phyloP scores from a whole-genome alignment of 495 filamentous ascomycete species.

The Amorphotheca resinae region DNA sequence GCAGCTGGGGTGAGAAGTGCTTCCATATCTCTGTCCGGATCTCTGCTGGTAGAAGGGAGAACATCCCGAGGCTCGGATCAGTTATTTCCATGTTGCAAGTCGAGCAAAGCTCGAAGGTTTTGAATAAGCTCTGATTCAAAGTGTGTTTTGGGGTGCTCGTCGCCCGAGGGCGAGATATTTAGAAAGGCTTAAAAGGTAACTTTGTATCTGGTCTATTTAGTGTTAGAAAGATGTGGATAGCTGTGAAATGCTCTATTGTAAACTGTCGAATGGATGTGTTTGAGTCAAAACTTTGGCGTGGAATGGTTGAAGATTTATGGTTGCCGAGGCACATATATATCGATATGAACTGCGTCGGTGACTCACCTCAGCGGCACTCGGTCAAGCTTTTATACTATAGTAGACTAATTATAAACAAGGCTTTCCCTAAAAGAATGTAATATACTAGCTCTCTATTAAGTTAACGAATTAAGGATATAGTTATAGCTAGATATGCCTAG shows the following conservation, averaged over 20 bases:
- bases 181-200: slow-evolving; percentile 8
- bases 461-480: no score
- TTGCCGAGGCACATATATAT: no score
- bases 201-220: slow-evolving; percentile 8
- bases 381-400: no score
- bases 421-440: no score
- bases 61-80: slow-evolving; percentile 14
- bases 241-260: slow-evolving; percentile 7
- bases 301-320: no score
- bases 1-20: slow-evolving; percentile 12
- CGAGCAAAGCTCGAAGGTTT: slow-evolving; percentile 12
- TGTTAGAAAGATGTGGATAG: slow-evolving; percentile 7
- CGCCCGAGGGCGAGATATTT: slow-evolving; percentile 5
- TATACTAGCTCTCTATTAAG: no score
- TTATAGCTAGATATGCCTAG: no score
- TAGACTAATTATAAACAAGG: no score
- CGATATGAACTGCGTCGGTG: no score
- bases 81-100: slow-evolving; percentile 17
- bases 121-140: slow-evolving; percentile 14
- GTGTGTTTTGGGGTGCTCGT: slow-evolving; percentile 11
- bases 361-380: no score
- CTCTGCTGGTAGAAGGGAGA: slow-evolving; percentile 15
- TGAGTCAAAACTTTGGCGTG: no score
- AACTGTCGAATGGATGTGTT: slow-evolving; percentile 6
- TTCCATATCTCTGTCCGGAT: slow-evolving; percentile 14